Evolutionary conservation across 2,329 filamentous ascomycete genomes (phyloP), one percentile per base, ranked within the genome.

Genomic region (Pseudopyricularia javanii): DNA sequence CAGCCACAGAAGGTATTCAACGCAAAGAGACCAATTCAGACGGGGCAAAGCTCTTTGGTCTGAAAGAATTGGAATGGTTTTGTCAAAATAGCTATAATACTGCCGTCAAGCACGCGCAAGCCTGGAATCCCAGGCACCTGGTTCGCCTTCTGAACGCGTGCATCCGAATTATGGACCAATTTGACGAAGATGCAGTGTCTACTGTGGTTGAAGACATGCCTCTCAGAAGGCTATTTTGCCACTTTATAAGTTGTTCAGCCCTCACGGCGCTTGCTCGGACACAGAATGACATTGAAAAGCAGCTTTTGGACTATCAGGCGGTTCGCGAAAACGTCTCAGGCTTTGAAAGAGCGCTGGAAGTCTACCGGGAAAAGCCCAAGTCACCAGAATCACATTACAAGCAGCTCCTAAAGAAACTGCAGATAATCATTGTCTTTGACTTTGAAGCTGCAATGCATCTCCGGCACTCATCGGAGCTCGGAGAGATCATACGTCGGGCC

Each of bases 41-140:
- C 17, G 71, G 70, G 8, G 65, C 67, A 32, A 78, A 67, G 56
- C 54, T 74, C 1, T 89, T 90, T 61, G 78, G 75, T 1, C 54
- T 74, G 0, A 64, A 73, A 3, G 89, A 95, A 59, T 71, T 94
- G 3, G 78, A 91, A 58, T 95, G 89, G 89, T 91, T 95, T 63
- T 85, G 83, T 35, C 83, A 83, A 56, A 91, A 87, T 57, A 77
- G 85, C 1, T 95, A 94, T 70, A 94, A 93, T 58, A 65, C 90
- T 7, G 83, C 82, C 0, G 66, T 91, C 4, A 80, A 82, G 55
- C 73, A 83, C 58, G 72, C 74, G 2, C 70, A 76, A 3, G 57
- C 54, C 1, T 83, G 85, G 73, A 64, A 76, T 24, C 71, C 82
- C 1, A 63, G 65, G 6, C 66, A 74, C 49, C 70, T 84, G 0